Evolutionary conservation across 306 rosid genomes (phyloP), one percentile per base, ranked within the genome.

Genomic region (Carpinus fangiana): DNA sequence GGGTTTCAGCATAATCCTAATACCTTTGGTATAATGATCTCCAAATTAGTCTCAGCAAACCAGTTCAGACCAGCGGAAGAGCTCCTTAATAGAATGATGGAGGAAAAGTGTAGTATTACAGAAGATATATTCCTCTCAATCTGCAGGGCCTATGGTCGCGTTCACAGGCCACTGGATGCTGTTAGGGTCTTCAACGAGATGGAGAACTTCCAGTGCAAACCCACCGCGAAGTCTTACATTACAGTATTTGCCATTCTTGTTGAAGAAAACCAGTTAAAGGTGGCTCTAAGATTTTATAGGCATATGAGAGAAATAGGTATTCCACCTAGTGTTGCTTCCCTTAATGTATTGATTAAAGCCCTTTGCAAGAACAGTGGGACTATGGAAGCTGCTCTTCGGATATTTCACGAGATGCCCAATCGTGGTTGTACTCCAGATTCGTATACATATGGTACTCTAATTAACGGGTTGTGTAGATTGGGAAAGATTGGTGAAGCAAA

Each of bases 281-380:
- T 82, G 78, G 97, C 97, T 66, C 74, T 92, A 79, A 82, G 84
- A 46, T 89, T 89, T 81, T 94, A 94, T 59, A 84, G 76, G 86
- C 83, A 87, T 81, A 92, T 94, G 98, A 90, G 90, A 73, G 79
- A 85, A 78, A 76, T 67, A 23, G 91, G 93, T 0, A 75, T 90
- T 79, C 95, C 86, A 3, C 88, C 91, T 34, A 84, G 81, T 43
- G 90, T 92, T 60, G 87, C 87, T 68, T 88, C 97, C 12, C 89
- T 94, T 72, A 94, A 94, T 85, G 88, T 94, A 75, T 82, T 94
- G 86, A 85, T 94, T 80, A 92, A 94, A 87, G 98, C 95, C 73
- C 90, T 92, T 7, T 92, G 97, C 88, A 92, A 88, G 83, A 94
- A 84, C 59, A 77, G 79, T 50, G 92, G 81, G 61, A 89, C 97